A percentile compares a stretch with the other conserved stretches of the same genome.
These are phyloP conservation scores for Platismatia glauca DNA, from an alignment of 495 filamentous ascomycete species.

Conservation along the genomic window DNA sequence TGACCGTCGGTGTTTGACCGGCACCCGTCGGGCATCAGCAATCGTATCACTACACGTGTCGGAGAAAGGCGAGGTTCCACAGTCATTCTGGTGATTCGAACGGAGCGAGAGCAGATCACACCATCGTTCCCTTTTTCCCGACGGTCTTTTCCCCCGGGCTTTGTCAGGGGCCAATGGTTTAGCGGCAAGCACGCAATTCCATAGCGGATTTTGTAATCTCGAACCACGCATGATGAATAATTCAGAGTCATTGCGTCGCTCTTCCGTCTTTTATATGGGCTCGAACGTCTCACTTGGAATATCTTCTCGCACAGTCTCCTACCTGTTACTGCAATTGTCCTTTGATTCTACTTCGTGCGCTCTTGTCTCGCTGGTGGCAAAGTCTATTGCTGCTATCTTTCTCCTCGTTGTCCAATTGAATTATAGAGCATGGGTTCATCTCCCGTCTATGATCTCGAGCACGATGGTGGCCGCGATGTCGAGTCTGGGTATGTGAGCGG, in stretches of 20 bases:
- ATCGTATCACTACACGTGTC: too few species aligned
- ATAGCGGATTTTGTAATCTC: slow-evolving; percentile 16
- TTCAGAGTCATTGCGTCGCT: not conserved
- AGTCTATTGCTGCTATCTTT: not conserved
- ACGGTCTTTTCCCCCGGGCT: slow-evolving; percentile 1
- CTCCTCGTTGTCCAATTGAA: not conserved
- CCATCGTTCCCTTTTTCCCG: not conserved
- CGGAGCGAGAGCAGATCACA: not conserved
- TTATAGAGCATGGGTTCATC: slow-evolving; percentile 11
- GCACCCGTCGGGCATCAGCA: too few species aligned
- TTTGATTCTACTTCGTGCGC: not conserved
- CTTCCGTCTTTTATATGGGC: not conserved
- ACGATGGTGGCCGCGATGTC: slow-evolving; percentile 34
- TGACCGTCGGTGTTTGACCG: not conserved
- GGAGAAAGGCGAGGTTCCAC: not conserved
- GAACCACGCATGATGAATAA: slow-evolving; percentile 12
- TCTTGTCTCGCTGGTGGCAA: not conserved
- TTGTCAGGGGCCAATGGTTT: slow-evolving; percentile 17
- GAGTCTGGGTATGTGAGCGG: slow-evolving; percentile 91
- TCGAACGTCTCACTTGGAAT: not conserved
- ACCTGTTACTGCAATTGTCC: not conserved
- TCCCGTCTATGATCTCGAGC: slow-evolving; percentile 26
- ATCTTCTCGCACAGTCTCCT: not conserved
- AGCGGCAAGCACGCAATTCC: slow-evolving; percentile 23
- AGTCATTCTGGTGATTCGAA: not conserved